Base-by-base conservation (phyloP, 139 green algal genomes). In the Tetraselmis chui region DNA sequence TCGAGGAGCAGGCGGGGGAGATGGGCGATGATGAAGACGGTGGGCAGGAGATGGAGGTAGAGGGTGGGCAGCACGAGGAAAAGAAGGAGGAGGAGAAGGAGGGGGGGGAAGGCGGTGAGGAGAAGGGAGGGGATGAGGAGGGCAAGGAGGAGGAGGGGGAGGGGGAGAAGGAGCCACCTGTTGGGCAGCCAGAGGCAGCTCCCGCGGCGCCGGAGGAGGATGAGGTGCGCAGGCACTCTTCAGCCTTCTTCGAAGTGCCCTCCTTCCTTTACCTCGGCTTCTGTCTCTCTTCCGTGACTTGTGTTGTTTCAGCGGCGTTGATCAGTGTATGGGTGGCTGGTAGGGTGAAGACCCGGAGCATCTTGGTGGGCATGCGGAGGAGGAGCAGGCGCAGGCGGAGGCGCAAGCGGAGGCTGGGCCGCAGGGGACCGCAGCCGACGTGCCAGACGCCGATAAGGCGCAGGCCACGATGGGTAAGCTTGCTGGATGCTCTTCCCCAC, bases 321-420 rank as follows among this genome's bases (percentile, higher is more conserved):
- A n/a, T n/a, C n/a, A n/a, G n/a, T n/a, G n/a, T n/a, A n/a, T n/a
- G n/a, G n/a, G 45, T 67, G 45, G 45, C 45, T 67, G 45, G 45
- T 18, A 67, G 45, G 45, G 45, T 67, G 45, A 67, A 18, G 45
- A 67, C 11, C 45, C 45, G 45, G 18, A 67, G 11, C 45, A 67
- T 18, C 45, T 67, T 5, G 45, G 45, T 18, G 45, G 45, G 11
- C 45, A 67, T 67, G 45, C 5, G 11, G 45, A 67, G 45, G 11
- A 67, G 79, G 58, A 80, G 74, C 59, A 81, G 79, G 2, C 22
- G 18, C 77, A 18, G 28, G 81, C 75, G 79, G 79, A 87, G 31
- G 80, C 79, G 67, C 59, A 76, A 80, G 78, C 81, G 29, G 83
- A 89, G 81, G 88, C 90, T 22, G 91, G 92, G 0, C 91, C 89